Evolutionary conservation across 2,329 filamentous ascomycete species (phyloP).

Genomic region (Penicillium glabrum): DNA sequence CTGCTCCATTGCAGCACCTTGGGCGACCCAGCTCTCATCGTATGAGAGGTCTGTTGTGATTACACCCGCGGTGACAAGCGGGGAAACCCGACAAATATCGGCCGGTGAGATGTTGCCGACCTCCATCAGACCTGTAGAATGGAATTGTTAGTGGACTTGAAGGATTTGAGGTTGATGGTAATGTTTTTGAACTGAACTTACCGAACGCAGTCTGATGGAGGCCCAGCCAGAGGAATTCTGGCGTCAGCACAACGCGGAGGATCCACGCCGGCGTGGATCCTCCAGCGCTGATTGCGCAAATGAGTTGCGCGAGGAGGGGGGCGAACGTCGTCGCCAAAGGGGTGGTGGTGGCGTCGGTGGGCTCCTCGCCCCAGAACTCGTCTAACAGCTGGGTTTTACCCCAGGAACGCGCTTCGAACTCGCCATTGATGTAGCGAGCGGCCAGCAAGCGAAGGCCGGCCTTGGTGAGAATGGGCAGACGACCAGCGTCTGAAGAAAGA

Average conservation of each 20-base stretch:
- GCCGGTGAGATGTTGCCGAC: background rate
- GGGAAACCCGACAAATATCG: background rate
- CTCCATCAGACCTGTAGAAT: background rate
- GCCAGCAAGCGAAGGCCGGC: too few relatives aligned
- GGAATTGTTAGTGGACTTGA: background rate
- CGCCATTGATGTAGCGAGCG: too few relatives aligned
- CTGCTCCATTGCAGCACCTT: too few relatives aligned
- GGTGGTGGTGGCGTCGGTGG: background rate
- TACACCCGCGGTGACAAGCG: background rate
- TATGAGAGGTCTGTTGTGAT: background rate
- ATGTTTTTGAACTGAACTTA: background rate
- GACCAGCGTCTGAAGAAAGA: too few relatives aligned
- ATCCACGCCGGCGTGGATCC: background rate
- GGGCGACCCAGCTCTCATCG: background rate
- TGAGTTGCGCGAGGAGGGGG: background rate
- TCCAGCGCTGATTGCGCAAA: background rate
- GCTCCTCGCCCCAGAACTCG: too few relatives aligned
- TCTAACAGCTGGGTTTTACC: too few relatives aligned
- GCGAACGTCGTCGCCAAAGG: background rate
- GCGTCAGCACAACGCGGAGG: background rate
- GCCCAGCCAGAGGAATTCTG: background rate
- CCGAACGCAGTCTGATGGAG: background rate
- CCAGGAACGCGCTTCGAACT: too few relatives aligned
- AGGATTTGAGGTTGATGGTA: background rate
- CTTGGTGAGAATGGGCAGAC: too few relatives aligned